Base-by-base conservation (phyloP, 2,329 filamentous ascomycete species). In the Neofusicoccum kwambonambiense region DNA sequence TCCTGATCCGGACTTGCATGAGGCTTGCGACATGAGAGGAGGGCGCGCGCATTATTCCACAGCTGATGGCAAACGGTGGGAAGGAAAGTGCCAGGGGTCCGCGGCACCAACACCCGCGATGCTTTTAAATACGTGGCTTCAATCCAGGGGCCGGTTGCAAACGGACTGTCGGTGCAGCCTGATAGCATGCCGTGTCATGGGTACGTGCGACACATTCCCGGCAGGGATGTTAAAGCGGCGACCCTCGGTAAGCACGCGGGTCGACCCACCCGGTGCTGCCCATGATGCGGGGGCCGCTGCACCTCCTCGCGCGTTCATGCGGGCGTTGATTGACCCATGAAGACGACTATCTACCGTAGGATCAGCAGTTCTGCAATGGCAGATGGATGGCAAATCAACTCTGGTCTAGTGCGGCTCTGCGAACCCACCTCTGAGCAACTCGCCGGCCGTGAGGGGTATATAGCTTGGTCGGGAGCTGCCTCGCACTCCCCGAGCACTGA, bases 361-460 rank as follows among this genome's bases (percentile, higher is more conserved):
- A 45, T 58, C 54, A 44, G 13, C 39, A 19, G 7, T 34, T 42
- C 54, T 42, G 27, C 22, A 22, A 45, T 45, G 37, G 31, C 52
- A 34, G 56, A 8, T 19, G 56, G n/a, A 27, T 22, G 41, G 35
- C 52, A 60, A 11, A 5, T 45, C 50, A 19, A 8, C 39, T 8
- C 13, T 27, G 31, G 57, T 22, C 27, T 61, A 61, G 54, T 58
- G 54, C 54, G 54, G 54, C 54, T 58, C 54, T 58, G 54, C 39
- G 37, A 27, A 50, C 13, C 5, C 45, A 1, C 7, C 27, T 15
- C 49, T 15, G 27, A n/a, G 3, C 49, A 12, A n/a, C 27, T 5
- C 7, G 13, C 22, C 11, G 3, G 12, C 27, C 4, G 49, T n/a
- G 49, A 51, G 27, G 54, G 54, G 27, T 61, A 61, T 61, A 61